Evolutionary conservation across 768 basidiomycete species (phyloP).

Genomic region (Suillus luteus): DNA sequence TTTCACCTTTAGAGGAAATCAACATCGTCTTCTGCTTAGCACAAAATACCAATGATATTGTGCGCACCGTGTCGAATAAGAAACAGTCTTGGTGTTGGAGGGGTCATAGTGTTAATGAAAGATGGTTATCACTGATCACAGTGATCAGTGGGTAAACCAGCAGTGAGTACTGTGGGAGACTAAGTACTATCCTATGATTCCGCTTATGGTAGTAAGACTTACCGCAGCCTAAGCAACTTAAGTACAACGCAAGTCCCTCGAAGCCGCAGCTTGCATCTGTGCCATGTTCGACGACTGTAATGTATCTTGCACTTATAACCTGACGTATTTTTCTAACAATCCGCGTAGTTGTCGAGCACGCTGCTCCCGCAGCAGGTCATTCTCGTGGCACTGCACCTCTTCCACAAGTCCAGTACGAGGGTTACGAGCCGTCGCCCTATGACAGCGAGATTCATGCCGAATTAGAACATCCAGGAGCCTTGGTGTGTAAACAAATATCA

Average conservation of each 20-base stretch:
- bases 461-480: constrained; percentile 36
- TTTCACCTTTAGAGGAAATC: constrained; percentile 63
- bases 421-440: constrained; percentile 77
- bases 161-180: background rate
- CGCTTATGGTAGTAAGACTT: background rate
- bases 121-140: background rate
- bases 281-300: constrained; percentile 65
- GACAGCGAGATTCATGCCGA: constrained; percentile 50
- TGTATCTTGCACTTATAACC: background rate
- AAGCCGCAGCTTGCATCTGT: background rate
- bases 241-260: background rate
- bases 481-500: constrained; percentile 16
- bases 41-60: background rate
- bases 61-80: constrained; percentile 73
- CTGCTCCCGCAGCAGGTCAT: constrained; percentile 49
- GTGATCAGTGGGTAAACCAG: background rate
- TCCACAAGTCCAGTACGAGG: constrained; percentile 77
- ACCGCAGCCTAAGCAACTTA: background rate
- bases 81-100: constrained; percentile 73
- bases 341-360: constrained; percentile 81
- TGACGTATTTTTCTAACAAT: constrained; percentile 14
- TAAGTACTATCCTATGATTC: background rate
- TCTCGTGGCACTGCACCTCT: constrained; percentile 40
- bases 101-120: constrained; percentile 30
- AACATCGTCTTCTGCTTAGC: background rate